Base-by-base conservation (phyloP, 2,329 filamentous ascomycete species). In the Trichoderma gracile region DNA sequence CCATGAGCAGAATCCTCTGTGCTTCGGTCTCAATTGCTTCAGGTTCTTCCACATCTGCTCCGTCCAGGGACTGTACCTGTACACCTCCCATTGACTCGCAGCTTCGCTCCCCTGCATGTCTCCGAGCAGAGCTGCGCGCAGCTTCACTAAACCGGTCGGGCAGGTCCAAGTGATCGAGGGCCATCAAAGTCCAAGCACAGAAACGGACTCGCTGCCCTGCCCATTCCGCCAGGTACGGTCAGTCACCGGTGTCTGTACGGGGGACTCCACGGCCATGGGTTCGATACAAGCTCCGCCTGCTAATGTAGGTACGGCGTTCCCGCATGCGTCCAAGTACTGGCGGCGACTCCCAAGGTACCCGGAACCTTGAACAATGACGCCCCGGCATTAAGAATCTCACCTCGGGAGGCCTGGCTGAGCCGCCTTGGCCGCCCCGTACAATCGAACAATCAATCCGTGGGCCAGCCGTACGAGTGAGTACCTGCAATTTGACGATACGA, bases 61-160 rank as follows among this genome's bases (percentile, higher is more conserved):
- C 8, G 30, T 33, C 30, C 30, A 33, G 38, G n/a, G 14, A 14
- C 21, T 23, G 47, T 52, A 50, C 47, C 10, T 27, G 23, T 27
- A 33, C 40, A 45, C 6, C 55, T 21, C 52, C 52, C 33, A 10
- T 33, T 33, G 30, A 33, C 30, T 33, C 30, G 30, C 30, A 33
- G 30, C 30, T 33, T 33, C 30, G 30, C 30, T 33, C 30, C 30
- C 3, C 30, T 38, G 38, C 21, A 9, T 7, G 50, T 5, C 30
- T 33, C 38, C 23, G 27, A 33, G n/a, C n/a, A n/a, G n/a, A n/a
- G 30, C 47, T 52, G 55, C 55, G 42, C 17, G 55, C 40, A 47
- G 55, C 42, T 30, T 53, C 50, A 45, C 58, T 61, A 62, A 40
- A 62, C 59, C 40, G 40, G 59, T 62, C 59, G 53, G 61, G 61